These are phyloP conservation scores for Gilbertella persicaria DNA, from an alignment of 371 early-diverging fungal genomes.

Conservation along the genomic window DNA sequence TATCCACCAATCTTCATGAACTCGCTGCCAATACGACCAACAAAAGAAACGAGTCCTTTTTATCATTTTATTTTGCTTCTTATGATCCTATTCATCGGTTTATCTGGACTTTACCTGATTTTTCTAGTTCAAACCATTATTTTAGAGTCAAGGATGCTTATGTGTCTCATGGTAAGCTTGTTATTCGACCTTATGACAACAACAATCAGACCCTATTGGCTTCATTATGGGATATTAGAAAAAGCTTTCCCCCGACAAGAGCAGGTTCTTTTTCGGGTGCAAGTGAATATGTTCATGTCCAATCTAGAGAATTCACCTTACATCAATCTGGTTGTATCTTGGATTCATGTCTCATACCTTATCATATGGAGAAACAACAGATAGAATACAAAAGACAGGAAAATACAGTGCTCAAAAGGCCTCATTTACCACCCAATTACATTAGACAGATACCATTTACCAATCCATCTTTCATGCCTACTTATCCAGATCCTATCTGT, in stretches of 20 bases:
- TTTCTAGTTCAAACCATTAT: constrained; percentile 25
- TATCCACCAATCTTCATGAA: constrained; percentile 52
- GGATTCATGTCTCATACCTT: constrained; percentile 25
- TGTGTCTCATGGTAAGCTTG: constrained; percentile 51
- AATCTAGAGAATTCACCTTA: constrained; percentile 18
- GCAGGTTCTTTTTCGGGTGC: constrained; percentile 37
- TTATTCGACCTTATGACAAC: constrained; percentile 22
- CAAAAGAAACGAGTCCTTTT: constrained; percentile 34
- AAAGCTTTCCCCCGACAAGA: constrained; percentile 27
- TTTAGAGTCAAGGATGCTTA: constrained; percentile 49
- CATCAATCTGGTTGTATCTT: constrained; percentile 22
- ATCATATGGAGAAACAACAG: not conserved
- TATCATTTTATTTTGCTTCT: constrained; percentile 28
- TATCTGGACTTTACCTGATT: constrained; percentile 41
- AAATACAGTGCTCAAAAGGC: constrained; percentile 6
- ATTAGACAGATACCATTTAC: constrained; percentile 14
- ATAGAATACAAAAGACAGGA: not conserved
- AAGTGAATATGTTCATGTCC: constrained; percentile 22
- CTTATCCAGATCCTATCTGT: constrained; percentile 28
- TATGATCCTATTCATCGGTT: constrained; percentile 27
- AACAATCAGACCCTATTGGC: constrained; percentile 13
- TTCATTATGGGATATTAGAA: constrained; percentile 39
- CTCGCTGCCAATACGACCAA: constrained; percentile 19
- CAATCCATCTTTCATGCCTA: constrained; percentile 1
- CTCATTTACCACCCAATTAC: constrained; percentile 18